Evolutionary conservation across 768 basidiomycete genomes (phyloP), one percentile per base, ranked within the genome.

Genomic region (Rubroboletus satanas): DNA sequence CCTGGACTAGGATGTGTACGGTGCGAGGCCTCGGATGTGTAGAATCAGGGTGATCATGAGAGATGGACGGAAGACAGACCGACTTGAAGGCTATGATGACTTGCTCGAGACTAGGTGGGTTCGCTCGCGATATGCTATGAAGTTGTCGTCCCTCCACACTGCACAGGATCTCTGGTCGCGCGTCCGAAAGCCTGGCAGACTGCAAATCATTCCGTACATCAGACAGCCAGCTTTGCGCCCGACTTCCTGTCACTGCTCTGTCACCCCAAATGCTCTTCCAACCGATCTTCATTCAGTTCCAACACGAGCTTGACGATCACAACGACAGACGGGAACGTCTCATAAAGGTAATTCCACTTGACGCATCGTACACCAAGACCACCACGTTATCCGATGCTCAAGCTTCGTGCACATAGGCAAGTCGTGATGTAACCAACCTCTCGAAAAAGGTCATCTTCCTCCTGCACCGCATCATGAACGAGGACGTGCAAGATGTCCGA

Each of bases 361-460:
- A 36, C n/a, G 46, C 64, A 43, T 11, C 45, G 66, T 45, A 23
- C 50, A 48, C 37, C 35, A 37, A n/a, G 36, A 37, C 51, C 50
- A 7, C 10, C 11, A 31, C 33, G 35, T 31, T 18, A 7, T n/a
- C 49, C 17, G 26, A 29, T 31, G 46, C 56, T 60, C 38, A 52
- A 45, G 18, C 41, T 49, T 49, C 39, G 31, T 54, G 41, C 15
- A 32, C 45, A 43, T 68, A 92, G 90, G 79, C 82, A 37, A 87
- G 85, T 66, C 85, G 96, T 35, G 94, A 97, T 72, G 81, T 93
- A 48, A 98, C 95, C 26, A 90, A 85, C 62, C 78, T 90, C 35
- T 93, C 93, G 49, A 99, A 99, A 71, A 95, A 92, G 73, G 77
- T 85, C 60, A 98, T 99, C 59, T 98, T 98, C 67, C 83, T 92